phyloP scores from a whole-genome alignment of 768 basidiomycete genomes.

The Mycena indigotica region DNA sequence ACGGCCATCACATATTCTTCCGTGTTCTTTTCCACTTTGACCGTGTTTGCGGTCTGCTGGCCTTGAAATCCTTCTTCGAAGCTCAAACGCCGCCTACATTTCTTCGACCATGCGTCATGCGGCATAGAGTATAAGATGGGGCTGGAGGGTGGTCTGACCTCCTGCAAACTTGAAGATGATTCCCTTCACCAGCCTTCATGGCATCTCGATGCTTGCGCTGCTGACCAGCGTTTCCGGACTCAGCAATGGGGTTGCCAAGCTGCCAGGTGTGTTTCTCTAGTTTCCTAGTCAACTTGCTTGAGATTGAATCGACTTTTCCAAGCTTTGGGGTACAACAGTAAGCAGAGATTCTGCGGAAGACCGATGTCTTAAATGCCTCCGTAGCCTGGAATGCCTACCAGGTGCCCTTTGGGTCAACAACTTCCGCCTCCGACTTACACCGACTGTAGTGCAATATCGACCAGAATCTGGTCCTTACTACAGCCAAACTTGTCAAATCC shows the following conservation, averaged over 20 bases:
- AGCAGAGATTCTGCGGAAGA: background rate
- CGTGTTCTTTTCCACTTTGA: no score
- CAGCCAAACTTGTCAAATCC: conserved; percentile 55
- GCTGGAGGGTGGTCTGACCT: no score
- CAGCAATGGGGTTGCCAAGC: conserved; percentile 18
- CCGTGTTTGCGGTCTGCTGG: no score
- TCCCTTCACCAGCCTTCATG: no score
- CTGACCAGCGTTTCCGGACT: conserved; percentile 5
- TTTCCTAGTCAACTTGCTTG: background rate
- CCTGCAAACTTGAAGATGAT: no score
- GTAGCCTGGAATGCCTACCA: conserved; percentile 24
- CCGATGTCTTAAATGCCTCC: background rate
- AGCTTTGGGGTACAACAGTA: conserved; percentile 23
- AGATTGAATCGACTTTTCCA: background rate
- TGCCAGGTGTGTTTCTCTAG: conserved; percentile 7
- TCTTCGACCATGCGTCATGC: no score
- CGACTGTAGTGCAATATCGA: conserved; percentile 33
- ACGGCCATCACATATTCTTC: no score
- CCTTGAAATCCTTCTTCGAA: no score
- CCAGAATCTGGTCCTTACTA: conserved; percentile 51
- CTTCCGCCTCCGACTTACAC: background rate
- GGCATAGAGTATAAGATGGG: no score
- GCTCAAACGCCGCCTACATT: no score
- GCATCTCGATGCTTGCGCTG: background rate
- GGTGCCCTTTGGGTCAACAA: background rate